phyloP scores from a whole-genome alignment of 2,329 filamentous ascomycete species.

The Hypoxylon sp. region DNA sequence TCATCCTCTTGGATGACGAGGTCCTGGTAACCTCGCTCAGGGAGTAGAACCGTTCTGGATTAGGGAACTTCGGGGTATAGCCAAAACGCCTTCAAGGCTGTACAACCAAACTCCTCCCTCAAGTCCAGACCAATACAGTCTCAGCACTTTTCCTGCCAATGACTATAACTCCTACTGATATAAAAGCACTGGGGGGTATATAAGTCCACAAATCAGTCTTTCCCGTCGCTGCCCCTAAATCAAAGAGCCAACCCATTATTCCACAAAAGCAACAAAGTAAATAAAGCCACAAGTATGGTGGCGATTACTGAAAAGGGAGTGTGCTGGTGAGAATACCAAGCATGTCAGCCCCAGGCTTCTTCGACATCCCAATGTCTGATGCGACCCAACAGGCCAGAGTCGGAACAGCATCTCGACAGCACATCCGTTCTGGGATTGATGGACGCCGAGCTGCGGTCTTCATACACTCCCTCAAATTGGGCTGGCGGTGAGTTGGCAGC shows the following conservation, averaged over 20 bases:
- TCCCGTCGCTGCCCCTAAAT: slow-evolving; percentile 18
- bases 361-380: slow-evolving; percentile 41
- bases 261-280: slow-evolving; percentile 24
- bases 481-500: slow-evolving; percentile 42
- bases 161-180: slow-evolving; percentile 29
- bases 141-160: slow-evolving; percentile 22
- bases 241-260: slow-evolving; percentile 11
- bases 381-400: slow-evolving; percentile 43
- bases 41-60: slow-evolving; percentile 19
- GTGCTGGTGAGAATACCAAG: neutral
- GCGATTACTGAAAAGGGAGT: slow-evolving; percentile 21
- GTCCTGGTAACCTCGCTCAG: slow-evolving; percentile 18
- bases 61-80: slow-evolving; percentile 28
- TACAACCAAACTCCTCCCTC: slow-evolving; percentile 23
- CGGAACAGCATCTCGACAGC: slow-evolving; percentile 41
- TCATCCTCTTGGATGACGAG: slow-evolving; percentile 5
- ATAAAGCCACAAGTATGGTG: slow-evolving; percentile 13
- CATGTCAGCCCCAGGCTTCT: slow-evolving; percentile 36
- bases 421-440: slow-evolving; percentile 33
- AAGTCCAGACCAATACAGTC: slow-evolving; percentile 21
- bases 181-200: slow-evolving; percentile 38
- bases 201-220: slow-evolving; percentile 38
- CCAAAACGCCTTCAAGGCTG: slow-evolving; percentile 27
- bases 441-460: slow-evolving; percentile 39
- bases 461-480: slow-evolving; percentile 36